Percentiles rank a stretch among this genome's conserved stretches.
Conservation (phyloP, 371 early-diverging fungal genomes). For the Mucor racemosus region DNA sequence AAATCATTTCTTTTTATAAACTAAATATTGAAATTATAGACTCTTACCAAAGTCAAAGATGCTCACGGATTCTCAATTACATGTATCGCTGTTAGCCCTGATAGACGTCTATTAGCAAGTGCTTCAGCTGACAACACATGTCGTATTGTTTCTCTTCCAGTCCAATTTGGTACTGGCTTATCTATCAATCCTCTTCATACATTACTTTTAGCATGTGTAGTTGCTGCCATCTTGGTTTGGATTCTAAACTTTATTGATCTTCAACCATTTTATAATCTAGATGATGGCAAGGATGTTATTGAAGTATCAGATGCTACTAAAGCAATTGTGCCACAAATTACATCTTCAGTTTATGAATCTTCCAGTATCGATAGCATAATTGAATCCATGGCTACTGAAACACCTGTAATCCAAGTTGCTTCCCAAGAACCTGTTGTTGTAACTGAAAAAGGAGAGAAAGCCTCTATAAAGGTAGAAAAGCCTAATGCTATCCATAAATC, state of each 20-base stretch:
- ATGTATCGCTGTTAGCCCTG: slow-evolving; percentile 63
- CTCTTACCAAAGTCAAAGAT: slow-evolving; percentile 52
- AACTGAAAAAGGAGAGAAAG: background rate
- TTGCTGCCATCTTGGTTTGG: slow-evolving; percentile 33
- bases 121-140: slow-evolving; percentile 74
- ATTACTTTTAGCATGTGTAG: slow-evolving; percentile 34
- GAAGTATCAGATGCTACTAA: background rate
- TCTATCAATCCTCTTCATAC: slow-evolving; percentile 44
- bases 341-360: background rate
- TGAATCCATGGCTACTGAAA: background rate
- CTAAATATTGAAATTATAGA: slow-evolving; percentile 12
- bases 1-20: background rate
- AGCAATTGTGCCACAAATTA: background rate
- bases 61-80: slow-evolving; percentile 74
- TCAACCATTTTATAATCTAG: slow-evolving; percentile 15
- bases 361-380: background rate
- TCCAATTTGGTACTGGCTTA: slow-evolving; percentile 43
- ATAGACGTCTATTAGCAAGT: slow-evolving; percentile 60
- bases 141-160: slow-evolving; percentile 58
- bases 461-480: background rate
- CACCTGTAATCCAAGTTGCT: background rate
- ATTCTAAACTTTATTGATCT: slow-evolving; percentile 17
- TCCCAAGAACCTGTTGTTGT: background rate
- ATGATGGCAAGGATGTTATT: background rate
- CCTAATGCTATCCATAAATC: background rate